These are phyloP conservation scores for Mycena capillaripes DNA, from an alignment of 768 basidiomycete species.

Conservation along the genomic window DNA sequence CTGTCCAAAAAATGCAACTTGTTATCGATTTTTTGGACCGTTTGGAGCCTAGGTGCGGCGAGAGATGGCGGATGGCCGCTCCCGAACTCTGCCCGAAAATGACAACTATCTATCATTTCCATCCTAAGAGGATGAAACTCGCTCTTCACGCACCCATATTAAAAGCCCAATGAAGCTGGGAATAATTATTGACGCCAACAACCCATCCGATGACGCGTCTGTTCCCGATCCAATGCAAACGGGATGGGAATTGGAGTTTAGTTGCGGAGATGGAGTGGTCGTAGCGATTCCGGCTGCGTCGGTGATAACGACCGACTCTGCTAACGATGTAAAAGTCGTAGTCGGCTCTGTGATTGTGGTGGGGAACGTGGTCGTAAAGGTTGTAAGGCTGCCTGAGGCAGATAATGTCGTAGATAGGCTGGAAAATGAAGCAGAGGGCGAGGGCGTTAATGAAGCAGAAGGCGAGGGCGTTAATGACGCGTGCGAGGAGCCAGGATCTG, in stretches of 20 bases:
- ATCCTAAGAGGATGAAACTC: too few species aligned
- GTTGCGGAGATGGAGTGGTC: conserved; percentile 17
- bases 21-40: too few species aligned
- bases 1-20: too few species aligned
- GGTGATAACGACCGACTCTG: conserved; percentile 31
- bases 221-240: conserved; percentile 77
- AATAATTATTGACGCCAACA: conserved; percentile 70
- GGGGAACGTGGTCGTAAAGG: conserved; percentile 30
- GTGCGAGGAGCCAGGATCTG: conserved; percentile 4
- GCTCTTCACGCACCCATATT: conserved; percentile 82
- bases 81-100: too few species aligned
- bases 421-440: conserved; percentile 12
- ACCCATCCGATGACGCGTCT: conserved; percentile 73
- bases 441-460: conserved; percentile 2
- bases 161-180: conserved; percentile 72
- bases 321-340: conserved; percentile 31
- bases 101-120: too few species aligned
- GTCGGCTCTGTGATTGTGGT: conserved; percentile 28
- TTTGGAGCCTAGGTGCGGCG: too few species aligned
- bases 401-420: background rate
- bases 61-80: too few species aligned
- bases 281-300: conserved; percentile 19
- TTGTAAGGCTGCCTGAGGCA: conserved; percentile 23
- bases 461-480: background rate
- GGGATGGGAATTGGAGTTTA: conserved; percentile 42